Evolutionary conservation across 202 grass and related monocot species (phyloP).

Genomic region (Setaria italica): DNA sequence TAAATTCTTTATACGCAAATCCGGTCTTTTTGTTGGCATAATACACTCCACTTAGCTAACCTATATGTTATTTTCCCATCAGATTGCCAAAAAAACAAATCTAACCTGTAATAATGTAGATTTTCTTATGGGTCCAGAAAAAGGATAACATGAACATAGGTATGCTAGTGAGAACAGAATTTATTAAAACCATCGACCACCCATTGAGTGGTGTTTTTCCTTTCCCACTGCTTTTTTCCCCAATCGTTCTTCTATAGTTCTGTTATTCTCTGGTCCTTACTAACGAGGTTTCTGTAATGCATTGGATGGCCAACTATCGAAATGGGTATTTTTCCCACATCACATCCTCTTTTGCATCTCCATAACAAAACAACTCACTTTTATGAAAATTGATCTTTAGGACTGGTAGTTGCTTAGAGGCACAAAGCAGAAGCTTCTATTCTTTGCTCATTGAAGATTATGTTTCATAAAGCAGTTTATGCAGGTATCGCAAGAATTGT

Average conservation of each 20-base stretch:
- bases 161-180: not conserved
- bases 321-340: too few species aligned
- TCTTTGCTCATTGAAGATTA: not conserved
- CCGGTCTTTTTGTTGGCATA: not conserved
- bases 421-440: not conserved
- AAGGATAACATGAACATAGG: not conserved
- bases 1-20: not conserved
- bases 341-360: too few species aligned
- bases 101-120: not conserved
- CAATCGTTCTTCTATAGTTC: too few species aligned
- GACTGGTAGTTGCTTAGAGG: not conserved
- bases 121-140: not conserved
- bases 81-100: not conserved
- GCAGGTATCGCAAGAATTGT: too few species aligned
- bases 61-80: not conserved
- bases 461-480: too few species aligned
- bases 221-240: not conserved
- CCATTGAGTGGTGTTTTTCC: not conserved
- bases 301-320: too few species aligned
- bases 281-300: too few species aligned
- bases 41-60: not conserved
- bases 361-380: not conserved
- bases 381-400: not conserved
- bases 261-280: too few species aligned
- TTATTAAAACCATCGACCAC: not conserved